Evolutionary conservation across 306 rosid genomes (phyloP).

Genomic region (Vigna hirtella): DNA sequence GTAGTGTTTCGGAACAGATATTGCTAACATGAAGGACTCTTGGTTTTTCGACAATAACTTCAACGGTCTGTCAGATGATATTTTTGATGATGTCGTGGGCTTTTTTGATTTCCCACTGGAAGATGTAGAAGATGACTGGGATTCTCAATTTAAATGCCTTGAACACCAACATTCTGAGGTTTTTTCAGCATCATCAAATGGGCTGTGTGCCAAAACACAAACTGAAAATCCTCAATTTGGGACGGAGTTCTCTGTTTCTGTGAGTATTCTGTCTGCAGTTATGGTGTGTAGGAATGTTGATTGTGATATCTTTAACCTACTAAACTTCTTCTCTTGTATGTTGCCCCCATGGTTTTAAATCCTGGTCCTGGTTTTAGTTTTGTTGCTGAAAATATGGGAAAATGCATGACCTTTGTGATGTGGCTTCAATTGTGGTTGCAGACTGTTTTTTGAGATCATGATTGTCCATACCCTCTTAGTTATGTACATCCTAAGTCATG

Average conservation of each 20-base stretch:
- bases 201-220: conserved; percentile 33
- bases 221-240: conserved; percentile 44
- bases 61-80: conserved; percentile 60
- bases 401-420: no score
- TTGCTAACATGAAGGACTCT: conserved; percentile 59
- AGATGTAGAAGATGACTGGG: conserved; percentile 75
- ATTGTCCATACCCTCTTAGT: background rate
- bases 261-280: conserved; percentile 46
- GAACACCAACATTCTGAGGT: conserved; percentile 63
- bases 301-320: conserved; percentile 7
- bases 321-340: conserved; percentile 6
- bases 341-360: background rate
- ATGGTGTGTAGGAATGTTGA: conserved; percentile 14
- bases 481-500: background rate
- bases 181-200: conserved; percentile 50
- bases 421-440: background rate
- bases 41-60: conserved; percentile 61
- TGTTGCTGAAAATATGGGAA: background rate
- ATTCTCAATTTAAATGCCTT: conserved; percentile 52
- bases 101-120: conserved; percentile 77
- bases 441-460: background rate
- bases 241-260: conserved; percentile 54
- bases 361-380: background rate
- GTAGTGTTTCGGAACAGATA: conserved; percentile 52
- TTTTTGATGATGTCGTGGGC: conserved; percentile 52